Conservation (phyloP, 2,329 filamentous ascomycete species). For the Podosphaera leucotricha region DNA sequence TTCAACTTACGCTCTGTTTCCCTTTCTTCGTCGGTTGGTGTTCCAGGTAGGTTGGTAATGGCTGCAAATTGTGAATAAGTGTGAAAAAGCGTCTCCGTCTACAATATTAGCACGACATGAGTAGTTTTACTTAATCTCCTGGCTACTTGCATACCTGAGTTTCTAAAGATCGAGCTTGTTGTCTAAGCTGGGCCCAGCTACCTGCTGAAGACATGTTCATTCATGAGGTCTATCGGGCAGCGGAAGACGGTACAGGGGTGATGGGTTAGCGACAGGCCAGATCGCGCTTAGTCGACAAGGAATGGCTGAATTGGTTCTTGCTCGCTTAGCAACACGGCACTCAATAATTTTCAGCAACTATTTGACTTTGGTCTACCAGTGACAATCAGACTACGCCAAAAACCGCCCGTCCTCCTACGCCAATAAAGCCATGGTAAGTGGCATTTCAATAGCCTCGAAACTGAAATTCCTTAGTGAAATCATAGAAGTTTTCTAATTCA, state of each 20-base stretch:
- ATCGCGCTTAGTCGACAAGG: neutral
- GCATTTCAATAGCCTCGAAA: neutral
- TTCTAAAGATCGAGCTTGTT: constrained; percentile 73
- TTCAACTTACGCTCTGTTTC: constrained; percentile 60
- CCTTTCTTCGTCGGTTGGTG: constrained; percentile 66
- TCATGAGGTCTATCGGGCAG: neutral
- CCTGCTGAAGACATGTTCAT: constrained; percentile 14
- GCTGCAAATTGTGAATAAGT: constrained; percentile 81
- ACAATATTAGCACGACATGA: neutral
- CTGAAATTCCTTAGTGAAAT: neutral
- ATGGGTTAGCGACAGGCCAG: no score
- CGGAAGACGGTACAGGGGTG: no score
- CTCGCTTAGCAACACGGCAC: constrained; percentile 1
- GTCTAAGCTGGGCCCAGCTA: constrained; percentile 82
- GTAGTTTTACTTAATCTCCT: neutral
- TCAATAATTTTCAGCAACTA: neutral
- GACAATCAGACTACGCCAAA: constrained; percentile 1
- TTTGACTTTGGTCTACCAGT: constrained; percentile 1
- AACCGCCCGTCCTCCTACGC: constrained; percentile 8
- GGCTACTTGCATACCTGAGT: constrained; percentile 41
- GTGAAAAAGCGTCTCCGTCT: constrained; percentile 71
- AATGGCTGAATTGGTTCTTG: neutral
- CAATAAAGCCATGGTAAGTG: constrained; percentile 8
- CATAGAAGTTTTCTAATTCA: constrained; percentile 10
- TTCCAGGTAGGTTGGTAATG: constrained; percentile 52